These are phyloP conservation scores for Phyllosticta paracitricarpa DNA, from an alignment of 2,329 filamentous ascomycete genomes.

Conservation along the genomic window DNA sequence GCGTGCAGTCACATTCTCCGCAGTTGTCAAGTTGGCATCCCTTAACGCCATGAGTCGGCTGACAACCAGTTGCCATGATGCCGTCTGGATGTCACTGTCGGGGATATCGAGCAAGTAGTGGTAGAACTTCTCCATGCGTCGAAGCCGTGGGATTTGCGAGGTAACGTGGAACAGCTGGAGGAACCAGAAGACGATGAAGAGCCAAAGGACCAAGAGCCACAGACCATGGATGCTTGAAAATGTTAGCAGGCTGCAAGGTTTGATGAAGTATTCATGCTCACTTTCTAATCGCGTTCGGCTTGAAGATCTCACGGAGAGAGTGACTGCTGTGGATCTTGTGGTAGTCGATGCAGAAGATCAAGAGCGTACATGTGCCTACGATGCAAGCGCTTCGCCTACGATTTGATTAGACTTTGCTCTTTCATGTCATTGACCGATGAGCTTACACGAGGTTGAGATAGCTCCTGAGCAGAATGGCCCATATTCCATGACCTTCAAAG, in stretches of 20 bases:
- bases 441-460: conserved; percentile 62
- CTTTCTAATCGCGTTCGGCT: conserved; percentile 61
- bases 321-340: conserved; percentile 58
- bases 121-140: conserved; percentile 78
- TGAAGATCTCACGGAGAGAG: conserved; percentile 48
- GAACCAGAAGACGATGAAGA: conserved; percentile 76
- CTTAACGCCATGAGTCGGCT: conserved; percentile 73
- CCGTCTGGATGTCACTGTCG: conserved; percentile 80
- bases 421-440: neutral
- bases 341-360: conserved; percentile 81
- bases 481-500: conserved; percentile 71
- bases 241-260: neutral
- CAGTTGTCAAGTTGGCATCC: conserved; percentile 81
- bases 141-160: conserved; percentile 13
- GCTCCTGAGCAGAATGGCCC: conserved; percentile 69
- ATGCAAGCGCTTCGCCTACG: conserved; percentile 72
- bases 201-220: conserved; percentile 71
- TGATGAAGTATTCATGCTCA: conserved; percentile 11
- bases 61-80: conserved; percentile 89
- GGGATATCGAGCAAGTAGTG: conserved; percentile 72
- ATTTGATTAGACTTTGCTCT: neutral
- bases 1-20: conserved; percentile 47
- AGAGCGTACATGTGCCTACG: conserved; percentile 69
- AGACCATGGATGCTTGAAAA: conserved; percentile 57
- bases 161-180: conserved; percentile 45